A percentile compares a stretch with the other conserved stretches of the same genome.
Evolutionary conservation across 2,329 filamentous ascomycete genomes (phyloP).

Genomic region (Fusarium transvaalense): DNA sequence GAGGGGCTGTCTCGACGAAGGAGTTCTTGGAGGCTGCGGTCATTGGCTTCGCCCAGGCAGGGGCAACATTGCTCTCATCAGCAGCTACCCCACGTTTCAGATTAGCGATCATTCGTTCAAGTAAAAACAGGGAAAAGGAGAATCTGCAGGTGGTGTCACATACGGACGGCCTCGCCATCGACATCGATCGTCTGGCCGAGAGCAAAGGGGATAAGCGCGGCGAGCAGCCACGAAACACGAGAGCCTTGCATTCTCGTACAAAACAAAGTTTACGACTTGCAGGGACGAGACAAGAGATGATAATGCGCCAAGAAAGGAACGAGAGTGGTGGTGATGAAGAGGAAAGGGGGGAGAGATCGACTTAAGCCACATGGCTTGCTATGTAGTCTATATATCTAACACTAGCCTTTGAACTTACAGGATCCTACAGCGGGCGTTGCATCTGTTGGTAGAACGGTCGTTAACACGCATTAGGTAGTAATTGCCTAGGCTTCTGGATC

Average conservation of each 20-base stretch:
- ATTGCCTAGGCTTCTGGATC: slow-evolving; percentile 18
- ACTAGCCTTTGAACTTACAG: background rate
- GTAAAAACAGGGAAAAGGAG: background rate
- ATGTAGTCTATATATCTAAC: slow-evolving; percentile 32
- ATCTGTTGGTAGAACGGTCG: slow-evolving; percentile 16
- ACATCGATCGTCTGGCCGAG: slow-evolving; percentile 40
- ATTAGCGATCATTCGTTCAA: slow-evolving; percentile 22
- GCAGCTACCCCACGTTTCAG: slow-evolving; percentile 35
- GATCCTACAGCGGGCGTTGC: background rate
- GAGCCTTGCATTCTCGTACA: slow-evolving; percentile 24
- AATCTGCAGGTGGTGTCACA: slow-evolving; percentile 13
- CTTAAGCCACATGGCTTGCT: slow-evolving; percentile 30
- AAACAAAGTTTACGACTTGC: slow-evolving; percentile 15
- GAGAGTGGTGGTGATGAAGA: slow-evolving; percentile 13
- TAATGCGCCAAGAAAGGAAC: slow-evolving; percentile 11
- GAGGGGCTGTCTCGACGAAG: slow-evolving; percentile 43
- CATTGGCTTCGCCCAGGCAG: slow-evolving; percentile 28
- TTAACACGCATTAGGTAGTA: slow-evolving; percentile 33
- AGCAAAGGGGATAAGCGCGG: slow-evolving; percentile 23
- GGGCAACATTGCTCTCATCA: slow-evolving; percentile 44
- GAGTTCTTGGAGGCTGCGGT: slow-evolving; percentile 16
- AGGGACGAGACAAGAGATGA: slow-evolving; percentile 6
- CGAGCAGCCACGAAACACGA: slow-evolving; percentile 32
- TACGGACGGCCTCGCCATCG: slow-evolving; percentile 39
- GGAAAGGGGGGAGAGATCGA: slow-evolving; percentile 15